A percentile compares a stretch with the other conserved stretches of the same genome.
Conservation (phyloP, 1,284 basidiomycete genomes). For the Malassezia brasiliensis region DNA sequence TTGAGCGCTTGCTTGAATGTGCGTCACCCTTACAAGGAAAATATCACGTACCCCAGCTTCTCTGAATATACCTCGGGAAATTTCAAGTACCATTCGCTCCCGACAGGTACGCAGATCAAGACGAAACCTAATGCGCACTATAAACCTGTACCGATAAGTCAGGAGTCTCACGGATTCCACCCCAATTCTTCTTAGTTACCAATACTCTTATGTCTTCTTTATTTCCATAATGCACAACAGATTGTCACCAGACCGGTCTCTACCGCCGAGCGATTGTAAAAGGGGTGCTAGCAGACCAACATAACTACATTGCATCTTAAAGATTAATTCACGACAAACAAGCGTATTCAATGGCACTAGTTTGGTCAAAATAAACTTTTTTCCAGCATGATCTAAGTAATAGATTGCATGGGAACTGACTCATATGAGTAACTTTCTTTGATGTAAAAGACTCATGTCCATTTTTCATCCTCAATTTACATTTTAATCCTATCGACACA, state of each 20-base stretch:
- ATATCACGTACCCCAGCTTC: slow-evolving; percentile 20
- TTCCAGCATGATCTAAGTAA: no score
- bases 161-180: neutral
- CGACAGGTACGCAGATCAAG: neutral
- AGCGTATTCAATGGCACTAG: no score
- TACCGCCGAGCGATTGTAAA: no score
- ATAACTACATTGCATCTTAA: no score
- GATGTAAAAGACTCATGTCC: neutral
- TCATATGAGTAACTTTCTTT: no score
- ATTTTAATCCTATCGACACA: neutral
- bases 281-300: no score
- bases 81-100: neutral
- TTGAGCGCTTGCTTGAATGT: slow-evolving; percentile 22
- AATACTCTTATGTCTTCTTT: no score
- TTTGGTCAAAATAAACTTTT: no score
- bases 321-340: no score
- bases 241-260: no score
- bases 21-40: slow-evolving; percentile 19
- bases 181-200: neutral
- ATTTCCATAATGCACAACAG: no score
- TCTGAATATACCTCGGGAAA: neutral
- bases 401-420: no score
- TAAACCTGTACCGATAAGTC: neutral
- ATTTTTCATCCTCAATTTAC: neutral
- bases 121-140: neutral